Evolutionary conservation across 441 rosid species (phyloP), one percentile per base, ranked within the genome.

Genomic region (Biscutella auriculata): DNA sequence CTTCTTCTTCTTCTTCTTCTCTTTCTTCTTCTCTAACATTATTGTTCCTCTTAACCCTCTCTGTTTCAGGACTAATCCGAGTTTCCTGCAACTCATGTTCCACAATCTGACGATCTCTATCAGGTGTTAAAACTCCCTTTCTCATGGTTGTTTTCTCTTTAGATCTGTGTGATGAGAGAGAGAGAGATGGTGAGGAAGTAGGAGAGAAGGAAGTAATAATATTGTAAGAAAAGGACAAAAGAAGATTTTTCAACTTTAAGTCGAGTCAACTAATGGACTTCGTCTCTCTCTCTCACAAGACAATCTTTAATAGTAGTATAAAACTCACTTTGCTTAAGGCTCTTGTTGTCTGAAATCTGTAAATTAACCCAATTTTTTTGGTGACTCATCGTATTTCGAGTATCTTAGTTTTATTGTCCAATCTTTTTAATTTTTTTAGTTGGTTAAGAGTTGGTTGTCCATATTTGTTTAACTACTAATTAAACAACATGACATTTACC

Each of bases 61-160:
- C 60, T 60, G 16, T 46, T 53, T 53, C 50, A 60, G 66, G 62
- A 67, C 44, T 67, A 15, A 52, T 2, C 9, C 23, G 37, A 60
- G 71, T 67, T 53, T 67, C 71, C 12, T 67, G 71, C 60, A 67
- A 6, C 61, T 67, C 71, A 67, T 67, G 62, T 53, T 67, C 71
- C 34, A 36, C 62, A 46, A 30, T 53, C 43, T 29, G 55, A 28
- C 51, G 62, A 60, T 60, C 56, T 60, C 56, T 60, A 15, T 59
- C 57, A 28, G 66, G 71, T 1, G 56, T 67, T 58, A 51, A 66
- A 23, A 5, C 48, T 58, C 70, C 70, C 0, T 44, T 52, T 9
- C 25, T 53, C 71, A 67, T 19, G n/a, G n/a, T 67, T 3, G 17
- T 41, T 34, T 47, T 37, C 42, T 40, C 5, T 60, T 66, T 29